A percentile compares a stretch with the other conserved stretches of the same genome.
Conservation (phyloP, 805 yeast species). For the Suhomyces pyralidae region DNA sequence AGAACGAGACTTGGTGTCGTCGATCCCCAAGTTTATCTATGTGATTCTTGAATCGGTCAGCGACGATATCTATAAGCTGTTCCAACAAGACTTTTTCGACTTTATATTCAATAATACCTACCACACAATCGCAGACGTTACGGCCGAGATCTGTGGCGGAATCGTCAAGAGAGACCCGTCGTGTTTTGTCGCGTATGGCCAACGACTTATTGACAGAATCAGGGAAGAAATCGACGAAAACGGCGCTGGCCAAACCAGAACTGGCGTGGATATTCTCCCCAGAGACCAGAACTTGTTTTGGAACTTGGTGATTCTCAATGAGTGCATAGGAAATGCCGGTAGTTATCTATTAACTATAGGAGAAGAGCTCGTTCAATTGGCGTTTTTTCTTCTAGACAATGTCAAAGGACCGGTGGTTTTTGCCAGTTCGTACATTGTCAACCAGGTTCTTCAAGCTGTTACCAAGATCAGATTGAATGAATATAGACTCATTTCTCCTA, state of each 20-base stretch:
- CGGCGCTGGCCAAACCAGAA: slow-evolving; percentile 75
- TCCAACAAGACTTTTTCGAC: slow-evolving; percentile 49
- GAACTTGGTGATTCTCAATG: slow-evolving; percentile 66
- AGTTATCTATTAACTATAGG: slow-evolving; percentile 41
- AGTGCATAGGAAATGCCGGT: slow-evolving; percentile 69
- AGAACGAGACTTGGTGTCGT: slow-evolving; percentile 44
- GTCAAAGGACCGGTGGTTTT: slow-evolving; percentile 67
- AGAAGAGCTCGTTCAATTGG: slow-evolving; percentile 46
- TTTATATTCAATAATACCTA: slow-evolving; percentile 59
- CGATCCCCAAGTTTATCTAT: slow-evolving; percentile 35
- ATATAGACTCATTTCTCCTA: slow-evolving; percentile 50
- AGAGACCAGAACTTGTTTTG: slow-evolving; percentile 75
- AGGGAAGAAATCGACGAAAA: slow-evolving; percentile 68
- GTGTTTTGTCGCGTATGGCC: slow-evolving; percentile 41
- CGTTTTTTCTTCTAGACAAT: slow-evolving; percentile 40
- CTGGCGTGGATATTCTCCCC: slow-evolving; percentile 64
- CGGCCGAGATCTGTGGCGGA: slow-evolving; percentile 71
- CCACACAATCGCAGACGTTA: slow-evolving; percentile 60
- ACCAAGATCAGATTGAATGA: slow-evolving; percentile 61
- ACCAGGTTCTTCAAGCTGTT: slow-evolving; percentile 61
- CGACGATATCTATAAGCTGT: slow-evolving; percentile 47
- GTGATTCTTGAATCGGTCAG: slow-evolving; percentile 54
- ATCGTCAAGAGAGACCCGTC: slow-evolving; percentile 63
- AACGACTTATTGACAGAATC: slow-evolving; percentile 50
- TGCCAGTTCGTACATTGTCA: slow-evolving; percentile 59